Conservation (phyloP, 805 yeast genomes). For the Blastobotrys chiropterorum region DNA sequence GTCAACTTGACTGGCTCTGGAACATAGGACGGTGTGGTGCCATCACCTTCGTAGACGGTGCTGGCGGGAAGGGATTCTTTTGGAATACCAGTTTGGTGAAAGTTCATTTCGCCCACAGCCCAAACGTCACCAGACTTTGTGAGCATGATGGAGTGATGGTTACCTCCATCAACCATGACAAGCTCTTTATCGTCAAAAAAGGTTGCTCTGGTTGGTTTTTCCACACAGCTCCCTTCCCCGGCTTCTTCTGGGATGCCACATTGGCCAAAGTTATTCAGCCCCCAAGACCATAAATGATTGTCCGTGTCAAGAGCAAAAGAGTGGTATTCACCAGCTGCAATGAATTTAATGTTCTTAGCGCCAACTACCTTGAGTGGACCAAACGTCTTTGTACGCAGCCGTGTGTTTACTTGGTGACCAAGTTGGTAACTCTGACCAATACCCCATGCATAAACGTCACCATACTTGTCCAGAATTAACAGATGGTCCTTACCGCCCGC, state of each 20-base stretch:
- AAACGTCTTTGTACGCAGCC: slow-evolving; percentile 31
- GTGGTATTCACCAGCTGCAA: slow-evolving; percentile 93
- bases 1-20: slow-evolving; percentile 74
- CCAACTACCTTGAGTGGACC: slow-evolving; percentile 81
- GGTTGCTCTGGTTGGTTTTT: slow-evolving; percentile 69
- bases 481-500: slow-evolving; percentile 94
- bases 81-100: slow-evolving; percentile 85
- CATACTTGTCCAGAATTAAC: slow-evolving; percentile 73
- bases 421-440: slow-evolving; percentile 90
- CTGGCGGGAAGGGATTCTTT: slow-evolving; percentile 59
- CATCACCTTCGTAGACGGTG: slow-evolving; percentile 72
- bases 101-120: slow-evolving; percentile 87
- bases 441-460: slow-evolving; percentile 95
- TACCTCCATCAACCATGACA: slow-evolving; percentile 77
- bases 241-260: slow-evolving; percentile 76
- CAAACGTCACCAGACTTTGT: slow-evolving; percentile 66
- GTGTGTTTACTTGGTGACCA: slow-evolving; percentile 61
- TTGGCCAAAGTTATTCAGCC: slow-evolving; percentile 94
- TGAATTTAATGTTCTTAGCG: slow-evolving; percentile 59
- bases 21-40: slow-evolving; percentile 66
- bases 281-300: slow-evolving; percentile 82
- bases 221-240: slow-evolving; percentile 62
- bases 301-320: slow-evolving; percentile 81
- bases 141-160: slow-evolving; percentile 84
- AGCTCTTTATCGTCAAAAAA: slow-evolving; percentile 54